phyloP scores from a whole-genome alignment of 768 basidiomycete genomes.

The Pisolithus orientalis region DNA sequence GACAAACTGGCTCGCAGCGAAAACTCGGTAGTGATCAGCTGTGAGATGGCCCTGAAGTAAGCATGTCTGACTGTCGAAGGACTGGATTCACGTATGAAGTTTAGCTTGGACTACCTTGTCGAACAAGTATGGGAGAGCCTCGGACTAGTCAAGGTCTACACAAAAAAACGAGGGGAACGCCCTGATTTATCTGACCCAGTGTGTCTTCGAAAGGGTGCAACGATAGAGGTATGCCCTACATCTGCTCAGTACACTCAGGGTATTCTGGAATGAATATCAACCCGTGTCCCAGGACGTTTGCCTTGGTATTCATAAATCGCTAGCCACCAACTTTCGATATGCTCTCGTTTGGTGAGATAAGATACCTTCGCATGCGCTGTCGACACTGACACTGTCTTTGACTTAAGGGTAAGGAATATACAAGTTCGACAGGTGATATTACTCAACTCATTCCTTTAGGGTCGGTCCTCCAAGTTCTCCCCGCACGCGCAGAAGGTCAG shows the following conservation, averaged over 20 bases:
- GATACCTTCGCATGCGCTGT: not conserved
- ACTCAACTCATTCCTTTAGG: slow-evolving; percentile 36
- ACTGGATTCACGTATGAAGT: slow-evolving; percentile 1
- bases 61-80: slow-evolving; percentile 10
- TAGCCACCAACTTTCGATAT: slow-evolving; percentile 90
- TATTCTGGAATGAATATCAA: not conserved
- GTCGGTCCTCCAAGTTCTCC: slow-evolving; percentile 89
- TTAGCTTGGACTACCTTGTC: slow-evolving; percentile 65
- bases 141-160: slow-evolving; percentile 87
- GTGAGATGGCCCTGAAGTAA: slow-evolving; percentile 90
- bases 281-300: slow-evolving; percentile 61
- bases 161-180: slow-evolving; percentile 92
- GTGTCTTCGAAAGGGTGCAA: slow-evolving; percentile 84
- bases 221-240: slow-evolving; percentile 62
- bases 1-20: slow-evolving; percentile 79
- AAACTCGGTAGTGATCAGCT: slow-evolving; percentile 90
- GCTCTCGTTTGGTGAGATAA: slow-evolving; percentile 80
- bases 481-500: slow-evolving; percentile 95
- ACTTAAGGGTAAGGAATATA: slow-evolving; percentile 20
- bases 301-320: slow-evolving; percentile 85
- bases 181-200: slow-evolving; percentile 92
- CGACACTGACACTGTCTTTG: slow-evolving; percentile 3
- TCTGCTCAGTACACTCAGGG: not conserved
- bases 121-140: slow-evolving; percentile 78
- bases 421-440: not conserved